Conservation (phyloP, 257 asterid genomes). For the Datura wrightii region DNA sequence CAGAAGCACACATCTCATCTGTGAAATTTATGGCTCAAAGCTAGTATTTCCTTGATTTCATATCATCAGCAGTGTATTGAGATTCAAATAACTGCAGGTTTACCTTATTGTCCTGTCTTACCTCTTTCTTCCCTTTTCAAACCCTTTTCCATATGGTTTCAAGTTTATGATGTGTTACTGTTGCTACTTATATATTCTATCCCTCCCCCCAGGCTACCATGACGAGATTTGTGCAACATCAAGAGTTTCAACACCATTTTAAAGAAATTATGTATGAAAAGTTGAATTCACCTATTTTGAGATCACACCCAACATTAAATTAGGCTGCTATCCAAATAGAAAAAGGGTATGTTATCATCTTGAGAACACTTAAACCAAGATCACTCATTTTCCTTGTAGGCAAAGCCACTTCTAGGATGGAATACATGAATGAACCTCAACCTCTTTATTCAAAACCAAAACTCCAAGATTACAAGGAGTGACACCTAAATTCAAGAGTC, state of each 20-base stretch:
- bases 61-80: neutral
- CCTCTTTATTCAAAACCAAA: neutral
- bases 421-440: neutral
- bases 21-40: neutral
- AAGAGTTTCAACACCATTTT: neutral
- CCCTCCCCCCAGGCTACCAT: neutral
- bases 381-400: neutral
- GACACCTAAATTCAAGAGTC: neutral
- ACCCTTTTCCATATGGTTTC: constrained; percentile 12
- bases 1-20: neutral
- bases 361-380: neutral
- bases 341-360: neutral
- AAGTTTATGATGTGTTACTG: neutral
- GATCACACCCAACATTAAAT: neutral
- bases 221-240: neutral
- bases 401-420: neutral
- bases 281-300: neutral
- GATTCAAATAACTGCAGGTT: neutral
- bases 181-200: neutral
- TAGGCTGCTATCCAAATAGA: neutral
- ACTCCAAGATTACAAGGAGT: neutral
- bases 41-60: neutral
- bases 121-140: neutral
- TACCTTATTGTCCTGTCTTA: neutral
- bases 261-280: neutral